Conservation (phyloP, 2,329 filamentous ascomycete genomes). For the Colletotrichum sp. region DNA sequence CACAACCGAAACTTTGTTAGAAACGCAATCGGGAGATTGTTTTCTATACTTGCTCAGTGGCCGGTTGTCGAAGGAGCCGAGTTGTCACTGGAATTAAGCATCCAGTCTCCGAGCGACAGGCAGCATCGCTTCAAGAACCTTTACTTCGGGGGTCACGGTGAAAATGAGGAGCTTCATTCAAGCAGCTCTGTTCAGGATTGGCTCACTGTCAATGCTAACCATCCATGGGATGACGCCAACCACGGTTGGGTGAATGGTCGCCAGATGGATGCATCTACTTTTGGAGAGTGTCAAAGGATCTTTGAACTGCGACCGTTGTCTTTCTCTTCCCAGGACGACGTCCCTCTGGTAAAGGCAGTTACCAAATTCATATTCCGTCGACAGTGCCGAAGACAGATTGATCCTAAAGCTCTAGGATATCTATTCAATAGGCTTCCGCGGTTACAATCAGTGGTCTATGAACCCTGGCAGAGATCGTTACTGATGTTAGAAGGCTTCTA, state of each 20-base stretch:
- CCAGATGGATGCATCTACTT: slow-evolving; percentile 26
- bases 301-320: slow-evolving; percentile 23
- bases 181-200: neutral
- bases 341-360: slow-evolving; percentile 31
- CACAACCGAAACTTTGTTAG: slow-evolving; percentile 4
- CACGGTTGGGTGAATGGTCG: slow-evolving; percentile 35
- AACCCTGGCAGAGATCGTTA: slow-evolving; percentile 35
- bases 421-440: slow-evolving; percentile 28
- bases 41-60: slow-evolving; percentile 35
- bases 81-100: slow-evolving; percentile 37
- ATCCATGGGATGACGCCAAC: slow-evolving; percentile 25
- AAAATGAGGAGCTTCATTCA: slow-evolving; percentile 19
- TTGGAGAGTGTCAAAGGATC: slow-evolving; percentile 27
- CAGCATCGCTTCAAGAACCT: slow-evolving; percentile 37
- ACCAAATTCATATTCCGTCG: slow-evolving; percentile 35
- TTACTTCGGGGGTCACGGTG: slow-evolving; percentile 21
- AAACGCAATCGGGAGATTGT: slow-evolving; percentile 29
- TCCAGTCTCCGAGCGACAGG: slow-evolving; percentile 37
- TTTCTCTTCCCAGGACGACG: neutral
- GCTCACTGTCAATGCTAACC: neutral
- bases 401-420: neutral
- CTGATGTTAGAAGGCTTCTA: neutral
- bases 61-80: neutral
- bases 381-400: slow-evolving; percentile 35
- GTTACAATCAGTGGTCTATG: slow-evolving; percentile 34